Conservation (phyloP, 169 alveolate species). For the Theileria orientalis region DNA sequence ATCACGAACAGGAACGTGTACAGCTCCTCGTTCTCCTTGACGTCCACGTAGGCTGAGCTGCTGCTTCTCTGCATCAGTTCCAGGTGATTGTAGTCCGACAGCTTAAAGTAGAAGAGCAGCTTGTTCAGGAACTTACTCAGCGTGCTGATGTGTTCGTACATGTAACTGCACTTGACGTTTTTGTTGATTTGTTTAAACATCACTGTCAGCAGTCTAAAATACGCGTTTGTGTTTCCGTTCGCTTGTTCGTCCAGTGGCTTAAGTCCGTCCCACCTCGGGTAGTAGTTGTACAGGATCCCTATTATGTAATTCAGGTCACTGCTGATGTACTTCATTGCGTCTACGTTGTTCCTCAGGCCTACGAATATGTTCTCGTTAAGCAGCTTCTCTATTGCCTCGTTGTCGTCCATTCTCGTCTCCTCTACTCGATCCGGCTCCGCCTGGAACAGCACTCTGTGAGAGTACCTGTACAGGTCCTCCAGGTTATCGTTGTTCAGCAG, state of each 20-base stretch:
- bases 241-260: background rate
- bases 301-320: background rate
- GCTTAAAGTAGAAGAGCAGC: background rate
- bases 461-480: background rate
- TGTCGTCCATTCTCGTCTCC: background rate
- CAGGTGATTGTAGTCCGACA: background rate
- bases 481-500: background rate
- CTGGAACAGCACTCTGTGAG: background rate
- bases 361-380: slow-evolving; percentile 1
- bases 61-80: background rate
- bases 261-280: background rate
- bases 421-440: background rate
- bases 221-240: background rate
- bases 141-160: background rate
- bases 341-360: background rate
- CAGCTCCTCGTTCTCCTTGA: slow-evolving; percentile 1
- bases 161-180: background rate
- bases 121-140: background rate
- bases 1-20: slow-evolving; percentile 5
- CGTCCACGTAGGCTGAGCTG: background rate
- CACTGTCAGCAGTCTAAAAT: slow-evolving; percentile 1
- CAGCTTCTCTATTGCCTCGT: background rate
- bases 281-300: background rate
- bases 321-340: background rate
- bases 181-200: background rate